phyloP scores from a whole-genome alignment of 768 basidiomycete genomes.

The Suillus paluster region DNA sequence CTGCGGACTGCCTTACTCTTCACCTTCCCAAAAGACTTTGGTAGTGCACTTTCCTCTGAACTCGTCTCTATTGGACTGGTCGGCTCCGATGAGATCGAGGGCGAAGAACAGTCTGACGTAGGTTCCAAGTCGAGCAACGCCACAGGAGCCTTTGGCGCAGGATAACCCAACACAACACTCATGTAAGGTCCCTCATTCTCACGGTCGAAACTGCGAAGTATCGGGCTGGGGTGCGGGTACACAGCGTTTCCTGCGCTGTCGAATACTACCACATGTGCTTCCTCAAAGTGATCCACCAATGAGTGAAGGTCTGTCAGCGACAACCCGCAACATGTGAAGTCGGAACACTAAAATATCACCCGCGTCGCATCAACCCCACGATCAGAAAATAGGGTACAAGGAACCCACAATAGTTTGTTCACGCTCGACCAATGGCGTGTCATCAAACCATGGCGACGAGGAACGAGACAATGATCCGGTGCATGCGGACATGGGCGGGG shows the following conservation, averaged over 20 bases:
- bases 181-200: constrained; percentile 49
- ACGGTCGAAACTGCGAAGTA: constrained; percentile 14
- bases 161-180: constrained; percentile 43
- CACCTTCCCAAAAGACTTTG: neutral
- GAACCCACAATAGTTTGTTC: constrained; percentile 28
- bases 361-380: neutral
- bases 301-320: constrained; percentile 51
- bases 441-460: constrained; percentile 16
- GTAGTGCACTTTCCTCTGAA: neutral
- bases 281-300: constrained; percentile 56
- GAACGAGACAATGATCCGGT: neutral
- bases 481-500: constrained; percentile 5
- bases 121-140: neutral
- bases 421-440: constrained; percentile 10
- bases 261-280: constrained; percentile 41
- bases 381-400: neutral
- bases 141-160: constrained; percentile 2
- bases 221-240: constrained; percentile 26
- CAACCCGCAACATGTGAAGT: constrained; percentile 55
- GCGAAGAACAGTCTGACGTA: neutral
- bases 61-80: constrained; percentile 1
- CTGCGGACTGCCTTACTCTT: neutral
- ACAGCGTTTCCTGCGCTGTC: constrained; percentile 35
- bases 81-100: neutral
- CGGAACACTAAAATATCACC: constrained; percentile 35